Evolutionary conservation across 1,284 basidiomycete species (phyloP), one percentile per base, ranked within the genome.

Genomic region (Amylostereum areolatum): DNA sequence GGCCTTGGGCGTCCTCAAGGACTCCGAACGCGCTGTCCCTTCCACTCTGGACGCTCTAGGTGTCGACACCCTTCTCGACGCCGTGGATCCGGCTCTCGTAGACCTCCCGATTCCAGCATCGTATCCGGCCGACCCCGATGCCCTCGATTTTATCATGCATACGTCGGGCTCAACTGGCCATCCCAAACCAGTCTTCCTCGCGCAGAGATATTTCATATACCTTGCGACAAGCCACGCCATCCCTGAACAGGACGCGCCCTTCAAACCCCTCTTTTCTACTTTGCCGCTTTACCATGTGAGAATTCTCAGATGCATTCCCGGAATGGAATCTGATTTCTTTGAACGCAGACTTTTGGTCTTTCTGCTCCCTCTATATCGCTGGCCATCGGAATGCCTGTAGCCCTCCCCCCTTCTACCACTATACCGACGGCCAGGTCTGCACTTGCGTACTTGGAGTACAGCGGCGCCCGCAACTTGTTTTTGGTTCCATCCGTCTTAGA

Each of bases 401-500:
- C 63, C 7, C 51, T 69, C 3, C 63, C 63, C 1, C 62, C 67
- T 1, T 61, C 65, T 5, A 60, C 65, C 0, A 54, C 59, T 5
- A 67, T 70, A 34, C 67, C 68, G 2, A 71, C 67, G 1, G 69
- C 63, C 0, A 58, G 61, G 46, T 58, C 62, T 1, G 62, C 63
- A 4, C 47, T 64, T 7, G 50, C 45, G 10, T 53, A 61, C n/a
- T 54, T 70, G 28, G 54, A 58, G 45, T 43, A 56, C 2, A 62
- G 55, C 8, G 55, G 60, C 1, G 67, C 67, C 4, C 57, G 61
- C 3, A 67, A 60, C 39, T 52, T 70, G 53, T 56, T 70, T 24
- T 62, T 67, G 1, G 68, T 71, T 2, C 69, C 69, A 1, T 71
- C 68, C 6, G 66, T 70, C 44, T 52, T 71, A 24, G 67, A 71